Base-by-base conservation (phyloP, 2,329 filamentous ascomycete genomes). In the Xylariaceae sp. region DNA sequence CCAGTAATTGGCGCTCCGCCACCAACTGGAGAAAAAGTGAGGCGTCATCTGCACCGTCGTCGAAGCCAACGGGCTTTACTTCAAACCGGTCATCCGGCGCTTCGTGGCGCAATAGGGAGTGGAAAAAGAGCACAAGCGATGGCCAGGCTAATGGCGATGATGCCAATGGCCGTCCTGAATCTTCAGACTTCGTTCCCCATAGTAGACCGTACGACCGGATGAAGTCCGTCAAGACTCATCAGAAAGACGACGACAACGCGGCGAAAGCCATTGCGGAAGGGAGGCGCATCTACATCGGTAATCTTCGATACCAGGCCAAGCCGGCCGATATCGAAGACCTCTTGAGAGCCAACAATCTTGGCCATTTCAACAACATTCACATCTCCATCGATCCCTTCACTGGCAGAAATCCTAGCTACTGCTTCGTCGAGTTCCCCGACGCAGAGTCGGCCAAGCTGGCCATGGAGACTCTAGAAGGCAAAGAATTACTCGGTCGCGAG, bases 341-440 rank as follows among this genome's bases (percentile, higher is more conserved):
- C 22, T 63, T 75, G 15, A 55, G 51, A 30, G 61, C 63, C 18
- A 57, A 63, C 42, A 69, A 67, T 22, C 72, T 76, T 15, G 67
- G 58, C 2, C 59, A 67, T 13, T 70, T 70, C 53, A 75, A 79
- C 59, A 79, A 80, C 44, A 80, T 89, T 59, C 83, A 86, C 66
- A 85, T 89, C 62, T 84, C 84, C 0, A 77, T 86, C 49, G 85
- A 89, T 63, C 80, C 84, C 1, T 81, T 86, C 67, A 86, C 80
- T 29, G 81, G 79, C 39, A 76, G 85, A 42, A 89, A 89, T 66
- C 85, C 85, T 0, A 86, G 84, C 36, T 89, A 88, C 71, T 89
- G 86, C 72, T 89, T 90, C 62, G 80, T 89, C 43, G 86, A 89
- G 63, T 80, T 89, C 53, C 68, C 70, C 43, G 76, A 74, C 44